Conservation (phyloP, 805 yeast species). For the Lipomyces spencermartinsiae region DNA sequence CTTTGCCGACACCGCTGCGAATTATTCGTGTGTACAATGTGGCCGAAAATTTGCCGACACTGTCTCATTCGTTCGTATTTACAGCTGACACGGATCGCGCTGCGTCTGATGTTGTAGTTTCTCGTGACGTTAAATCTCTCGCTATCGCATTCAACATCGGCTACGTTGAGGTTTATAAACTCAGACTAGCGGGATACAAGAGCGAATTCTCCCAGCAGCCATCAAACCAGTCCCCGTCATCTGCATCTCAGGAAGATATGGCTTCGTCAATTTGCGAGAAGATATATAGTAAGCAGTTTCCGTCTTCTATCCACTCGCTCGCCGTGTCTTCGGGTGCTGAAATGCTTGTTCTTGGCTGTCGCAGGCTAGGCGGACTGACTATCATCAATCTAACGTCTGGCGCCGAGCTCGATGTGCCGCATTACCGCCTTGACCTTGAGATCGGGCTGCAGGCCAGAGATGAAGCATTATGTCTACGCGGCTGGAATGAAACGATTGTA, state of each 20-base stretch:
- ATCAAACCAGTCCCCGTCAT: not conserved
- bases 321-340: constrained; percentile 33
- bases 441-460: constrained; percentile 22
- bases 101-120: constrained; percentile 22
- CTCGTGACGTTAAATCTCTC: constrained; percentile 26
- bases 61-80: constrained; percentile 14
- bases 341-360: constrained; percentile 35
- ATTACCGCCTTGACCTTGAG: constrained; percentile 38
- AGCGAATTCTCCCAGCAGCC: not conserved
- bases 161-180: constrained; percentile 35
- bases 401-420: constrained; percentile 38
- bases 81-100: constrained; percentile 14
- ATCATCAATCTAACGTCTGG: constrained; percentile 34
- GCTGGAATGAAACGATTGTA: constrained; percentile 38
- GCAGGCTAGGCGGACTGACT: constrained; percentile 39
- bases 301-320: constrained; percentile 38
- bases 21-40: constrained; percentile 25
- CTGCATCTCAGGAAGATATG: not conserved
- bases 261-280: constrained; percentile 15
- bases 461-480: constrained; percentile 32
- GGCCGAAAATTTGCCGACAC: constrained; percentile 7
- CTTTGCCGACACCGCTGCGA: constrained; percentile 27
- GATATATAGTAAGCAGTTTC: constrained; percentile 34
- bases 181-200: constrained; percentile 12
- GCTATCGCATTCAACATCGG: constrained; percentile 34